A percentile compares a stretch with the other conserved stretches of the same genome.
Conservation (phyloP, 1,284 basidiomycete genomes). For the Waitea zeae region DNA sequence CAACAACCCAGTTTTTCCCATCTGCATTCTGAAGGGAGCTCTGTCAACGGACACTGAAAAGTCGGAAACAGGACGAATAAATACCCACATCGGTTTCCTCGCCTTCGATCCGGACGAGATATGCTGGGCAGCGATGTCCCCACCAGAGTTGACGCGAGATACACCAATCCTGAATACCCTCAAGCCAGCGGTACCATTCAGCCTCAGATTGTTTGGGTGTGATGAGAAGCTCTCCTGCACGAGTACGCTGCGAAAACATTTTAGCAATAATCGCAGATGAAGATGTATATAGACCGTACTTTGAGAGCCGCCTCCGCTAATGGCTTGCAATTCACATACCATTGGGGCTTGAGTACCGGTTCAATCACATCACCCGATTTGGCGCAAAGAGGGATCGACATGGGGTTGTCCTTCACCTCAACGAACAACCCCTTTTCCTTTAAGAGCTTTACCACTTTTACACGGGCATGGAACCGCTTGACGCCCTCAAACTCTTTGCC, state of each 20-base stretch:
- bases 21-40: too few species aligned
- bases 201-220: slow-evolving; percentile 75
- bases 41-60: too few species aligned
- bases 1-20: slow-evolving; percentile 84
- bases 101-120: slow-evolving; percentile 82
- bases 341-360: slow-evolving; percentile 93
- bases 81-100: slow-evolving; percentile 53
- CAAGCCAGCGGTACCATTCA: slow-evolving; percentile 97
- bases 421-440: slow-evolving; percentile 80
- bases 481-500: slow-evolving; percentile 77
- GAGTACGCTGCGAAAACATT: slow-evolving; percentile 76
- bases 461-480: slow-evolving; percentile 92
- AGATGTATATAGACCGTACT: slow-evolving; percentile 23
- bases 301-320: slow-evolving; percentile 83
- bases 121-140: slow-evolving; percentile 91
- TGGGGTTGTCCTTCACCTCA: slow-evolving; percentile 90
- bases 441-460: slow-evolving; percentile 70
- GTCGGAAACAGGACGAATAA: too few species aligned
- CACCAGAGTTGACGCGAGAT: slow-evolving; percentile 99
- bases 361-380: slow-evolving; percentile 97
- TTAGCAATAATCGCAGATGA: background rate
- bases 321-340: slow-evolving; percentile 95
- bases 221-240: slow-evolving; percentile 74
- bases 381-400: slow-evolving; percentile 90
- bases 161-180: slow-evolving; percentile 97